Evolutionary conservation across 371 early-diverging fungal species (phyloP), one percentile per base, ranked within the genome.

Genomic region (Lichtheimia ramosa): DNA sequence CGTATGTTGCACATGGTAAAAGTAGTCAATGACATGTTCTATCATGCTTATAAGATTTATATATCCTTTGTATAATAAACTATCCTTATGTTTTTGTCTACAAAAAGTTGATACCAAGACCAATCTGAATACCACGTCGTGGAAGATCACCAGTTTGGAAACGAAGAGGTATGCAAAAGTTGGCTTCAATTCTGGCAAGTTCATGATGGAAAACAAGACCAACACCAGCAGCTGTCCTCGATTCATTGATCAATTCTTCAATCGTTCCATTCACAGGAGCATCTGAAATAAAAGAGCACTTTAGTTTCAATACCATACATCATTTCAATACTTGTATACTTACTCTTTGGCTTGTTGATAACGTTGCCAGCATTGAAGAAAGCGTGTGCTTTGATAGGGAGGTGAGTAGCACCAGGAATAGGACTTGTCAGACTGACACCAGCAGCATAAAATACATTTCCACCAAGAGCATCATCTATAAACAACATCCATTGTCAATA

Each of bases 281-380:
- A 41, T 43, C 68, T 63, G n/a, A 56, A 18, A n/a, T 13, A 0
- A 25, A 20, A 52, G 0, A 40, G n/a, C 25, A 20, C 1, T 52
- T 34, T 34, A 12, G 18, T 6, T 14, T 43, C 41, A 55, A 23
- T 25, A 24, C 27, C 20, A 16, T 16, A 12, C 48, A 51, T 3
- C 24, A 8, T 27, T 12, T 49, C 24, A 16, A 15, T 23, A 42
- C 24, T 39, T 48, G 40, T n/a, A 43, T n/a, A 13, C 56, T 69
- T 82, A 59, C 84, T 70, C 43, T 74, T 64, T 27, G 82, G 69
- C 48, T 85, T 61, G 20, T 70, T 70, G 10, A 85, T 75, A 54
- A 92, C 71, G 55, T 83, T 84, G 28, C 97, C 97, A 1, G 88
- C 93, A 69, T 97, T 97, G 34, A 85, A 84, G 80, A 93, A 97